Percentiles rank a stretch among this genome's conserved stretches.
Conservation (phyloP, 257 asterid species). For the Solanum paucissectum region DNA sequence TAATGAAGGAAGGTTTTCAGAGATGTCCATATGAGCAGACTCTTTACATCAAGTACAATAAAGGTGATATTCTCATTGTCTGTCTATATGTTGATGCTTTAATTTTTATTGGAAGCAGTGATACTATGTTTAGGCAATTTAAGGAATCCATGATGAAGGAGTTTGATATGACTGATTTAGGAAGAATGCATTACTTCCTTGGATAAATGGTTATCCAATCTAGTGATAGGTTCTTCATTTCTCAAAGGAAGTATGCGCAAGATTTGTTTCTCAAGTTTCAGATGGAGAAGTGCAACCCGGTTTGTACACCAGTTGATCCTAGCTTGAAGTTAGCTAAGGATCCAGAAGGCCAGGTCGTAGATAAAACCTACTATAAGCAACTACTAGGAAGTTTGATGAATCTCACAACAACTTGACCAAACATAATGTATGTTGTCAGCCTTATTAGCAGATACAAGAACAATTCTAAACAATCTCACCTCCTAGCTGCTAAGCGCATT, state of each 20-base stretch:
- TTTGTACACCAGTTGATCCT: background rate
- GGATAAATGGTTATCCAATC: background rate
- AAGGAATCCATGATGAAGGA: background rate
- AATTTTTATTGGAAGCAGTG: too few relatives aligned
- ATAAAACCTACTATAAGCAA: too few relatives aligned
- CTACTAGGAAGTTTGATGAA: background rate
- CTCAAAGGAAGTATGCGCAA: background rate
- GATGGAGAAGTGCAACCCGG: background rate
- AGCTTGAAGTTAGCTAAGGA: background rate
- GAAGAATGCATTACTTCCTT: background rate
- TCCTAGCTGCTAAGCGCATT: background rate
- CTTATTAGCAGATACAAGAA: background rate
- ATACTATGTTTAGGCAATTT: background rate
- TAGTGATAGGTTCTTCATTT: background rate
- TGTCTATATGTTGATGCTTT: background rate
- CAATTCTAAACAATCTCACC: background rate
- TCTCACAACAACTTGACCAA: background rate
- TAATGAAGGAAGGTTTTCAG: background rate
- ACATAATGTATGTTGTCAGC: background rate
- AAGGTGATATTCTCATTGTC: background rate
- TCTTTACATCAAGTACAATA: background rate
- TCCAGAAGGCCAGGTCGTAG: background rate
- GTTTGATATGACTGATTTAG: background rate
- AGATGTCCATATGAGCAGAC: background rate
- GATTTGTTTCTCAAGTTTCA: background rate